phyloP scores from a whole-genome alignment of 2,329 filamentous ascomycete species.

The Diaporthe citri region DNA sequence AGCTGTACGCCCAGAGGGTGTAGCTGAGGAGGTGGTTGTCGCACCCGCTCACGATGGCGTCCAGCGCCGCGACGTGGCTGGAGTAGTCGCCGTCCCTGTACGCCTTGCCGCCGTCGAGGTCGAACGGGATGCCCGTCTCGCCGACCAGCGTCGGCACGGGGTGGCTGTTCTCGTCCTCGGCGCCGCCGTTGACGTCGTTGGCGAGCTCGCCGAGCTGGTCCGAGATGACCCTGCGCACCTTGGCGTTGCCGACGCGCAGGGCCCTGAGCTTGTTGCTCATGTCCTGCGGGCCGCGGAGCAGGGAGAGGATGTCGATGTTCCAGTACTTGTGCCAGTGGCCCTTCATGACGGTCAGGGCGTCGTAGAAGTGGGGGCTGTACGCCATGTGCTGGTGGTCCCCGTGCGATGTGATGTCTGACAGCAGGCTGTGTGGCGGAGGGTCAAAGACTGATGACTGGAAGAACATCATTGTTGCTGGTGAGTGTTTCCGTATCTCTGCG shows the following conservation, averaged over 20 bases:
- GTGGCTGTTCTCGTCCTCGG: background rate
- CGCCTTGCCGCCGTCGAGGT: conserved; percentile 42
- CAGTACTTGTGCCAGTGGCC: conserved; percentile 44
- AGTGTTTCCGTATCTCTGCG: conserved; percentile 37
- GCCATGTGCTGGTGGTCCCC: conserved; percentile 34
- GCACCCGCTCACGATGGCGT: conserved; percentile 42
- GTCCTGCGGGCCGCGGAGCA: conserved; percentile 43
- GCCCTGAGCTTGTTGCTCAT: conserved; percentile 42
- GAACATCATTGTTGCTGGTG: conserved; percentile 39
- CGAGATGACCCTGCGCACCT: conserved; percentile 42
- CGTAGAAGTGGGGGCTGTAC: conserved; percentile 46
- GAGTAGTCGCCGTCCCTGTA: conserved; percentile 44
- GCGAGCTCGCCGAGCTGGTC: conserved; percentile 43
- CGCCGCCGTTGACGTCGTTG: conserved; percentile 36
- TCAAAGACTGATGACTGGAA: conserved; percentile 44
- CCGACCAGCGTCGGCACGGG: conserved; percentile 42
- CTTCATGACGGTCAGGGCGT: conserved; percentile 45
- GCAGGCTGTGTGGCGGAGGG: conserved; percentile 40
- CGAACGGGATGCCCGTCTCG: conserved; percentile 45
- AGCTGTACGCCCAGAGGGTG: conserved; percentile 44
- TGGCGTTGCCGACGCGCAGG: conserved; percentile 41
- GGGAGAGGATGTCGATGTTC: conserved; percentile 44
- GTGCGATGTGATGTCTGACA: conserved; percentile 11
- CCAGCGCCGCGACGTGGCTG: conserved; percentile 43
- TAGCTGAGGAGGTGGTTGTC: conserved; percentile 43